Base-by-base conservation (phyloP, 140 eudicot genomes). In the Anethum foeniculum region DNA sequence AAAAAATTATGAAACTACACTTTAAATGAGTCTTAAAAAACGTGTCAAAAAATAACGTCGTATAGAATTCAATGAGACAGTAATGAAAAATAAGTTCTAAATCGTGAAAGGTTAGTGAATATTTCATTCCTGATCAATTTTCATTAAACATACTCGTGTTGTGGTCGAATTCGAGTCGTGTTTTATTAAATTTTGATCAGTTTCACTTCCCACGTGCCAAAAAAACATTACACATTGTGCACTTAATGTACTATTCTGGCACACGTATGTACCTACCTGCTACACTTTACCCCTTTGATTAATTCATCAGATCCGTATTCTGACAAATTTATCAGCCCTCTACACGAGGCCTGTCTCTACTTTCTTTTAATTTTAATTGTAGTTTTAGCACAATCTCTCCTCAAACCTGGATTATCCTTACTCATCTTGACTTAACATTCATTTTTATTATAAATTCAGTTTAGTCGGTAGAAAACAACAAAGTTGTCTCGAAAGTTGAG, bases 321-420 rank as follows among this genome's bases (percentile, higher is more conserved):
- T 60, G 68, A 60, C 68, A n/a, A 23, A 60, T 60, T 60, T 60
- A 60, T 60, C 68, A 60, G 32, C 71, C 36, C 71, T 62, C 36
- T 62, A 27, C 71, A 62, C 71, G 71, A 62, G 71, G 71, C 32
- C 71, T 62, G 71, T 60, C 68, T 60, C 34, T 60, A 62, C 71
- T 62, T 27, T 25, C 5, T 25, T 62, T 2, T 25, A 10, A 18
- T 54, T 38, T 3, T 39, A 2, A 39, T 5, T 54, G 8, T 19
- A 52, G 23, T 54, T 6, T 62, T 25, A 9, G 32, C 71, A 25
- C 4, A n/a, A 25, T 8, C 16, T 2, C 8, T 14, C 13, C 30
- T 60, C 6, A 8, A 62, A 11, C 71, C 71, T 62, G 36, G 15
- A 62, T 62, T 62, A 62, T 25, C 36, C 27, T 60, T 60, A 25